A percentile compares a stretch with the other conserved stretches of the same genome.
These are phyloP conservation scores for Physcomitrellopsis africana DNA, from an alignment of 225 moss, liverwort and hornwort species.

Conservation along the genomic window DNA sequence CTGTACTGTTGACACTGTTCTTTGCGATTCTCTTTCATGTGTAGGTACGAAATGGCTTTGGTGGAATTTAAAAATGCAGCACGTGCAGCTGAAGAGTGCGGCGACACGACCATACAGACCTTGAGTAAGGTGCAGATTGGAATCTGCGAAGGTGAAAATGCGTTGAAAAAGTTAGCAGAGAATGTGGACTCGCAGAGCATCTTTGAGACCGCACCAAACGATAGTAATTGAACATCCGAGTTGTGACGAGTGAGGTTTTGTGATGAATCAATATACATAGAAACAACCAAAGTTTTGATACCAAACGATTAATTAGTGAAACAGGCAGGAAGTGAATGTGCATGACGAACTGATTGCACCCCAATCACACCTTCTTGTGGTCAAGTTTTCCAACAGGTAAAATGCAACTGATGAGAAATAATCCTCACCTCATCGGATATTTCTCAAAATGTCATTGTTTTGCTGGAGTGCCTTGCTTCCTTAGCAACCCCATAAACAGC, in stretches of 20 bases:
- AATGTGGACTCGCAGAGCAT: slow-evolving; percentile 28
- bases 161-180: slow-evolving; percentile 29
- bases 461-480: slow-evolving; percentile 23
- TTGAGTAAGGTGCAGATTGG: slow-evolving; percentile 86
- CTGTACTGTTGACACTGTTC: neutral
- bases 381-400: slow-evolving; percentile 5
- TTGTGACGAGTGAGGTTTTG: neutral
- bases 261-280: neutral
- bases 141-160: slow-evolving; percentile 67
- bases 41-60: slow-evolving; percentile 69
- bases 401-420: neutral
- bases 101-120: slow-evolving; percentile 70
- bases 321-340: neutral
- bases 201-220: neutral
- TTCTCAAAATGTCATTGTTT: neutral
- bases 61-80: slow-evolving; percentile 67
- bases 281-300: slow-evolving; percentile 23
- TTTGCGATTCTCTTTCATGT: neutral
- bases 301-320: neutral
- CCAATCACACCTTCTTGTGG: neutral
- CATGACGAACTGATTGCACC: neutral
- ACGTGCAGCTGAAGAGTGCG: slow-evolving; percentile 67
- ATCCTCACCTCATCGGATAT: neutral
- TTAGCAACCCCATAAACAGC: slow-evolving; percentile 37
- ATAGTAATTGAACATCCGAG: neutral